Percentiles rank a stretch among this genome's conserved stretches.
Evolutionary conservation across 805 yeast genomes (phyloP).

Genomic region (Lipomyces orientalis): DNA sequence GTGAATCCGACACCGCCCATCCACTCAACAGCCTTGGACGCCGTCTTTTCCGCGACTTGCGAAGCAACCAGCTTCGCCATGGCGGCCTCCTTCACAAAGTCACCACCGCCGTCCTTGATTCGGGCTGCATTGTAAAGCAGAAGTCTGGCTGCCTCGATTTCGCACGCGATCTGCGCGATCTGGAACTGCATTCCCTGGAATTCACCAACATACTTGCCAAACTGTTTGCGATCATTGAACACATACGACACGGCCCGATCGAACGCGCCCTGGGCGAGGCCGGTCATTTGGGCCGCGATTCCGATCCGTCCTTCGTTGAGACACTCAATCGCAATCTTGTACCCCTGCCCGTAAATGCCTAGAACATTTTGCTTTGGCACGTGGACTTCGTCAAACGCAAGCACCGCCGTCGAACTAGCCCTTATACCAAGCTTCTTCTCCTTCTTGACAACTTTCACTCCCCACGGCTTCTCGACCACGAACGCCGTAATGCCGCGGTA

Average conservation of each 20-base stretch:
- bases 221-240: slow-evolving; percentile 51
- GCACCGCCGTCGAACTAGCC: slow-evolving; percentile 52
- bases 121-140: slow-evolving; percentile 54
- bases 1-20: slow-evolving; percentile 57
- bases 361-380: slow-evolving; percentile 51
- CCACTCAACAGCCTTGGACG: slow-evolving; percentile 53
- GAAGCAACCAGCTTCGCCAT: slow-evolving; percentile 53
- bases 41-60: slow-evolving; percentile 49
- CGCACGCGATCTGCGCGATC: slow-evolving; percentile 52
- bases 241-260: slow-evolving; percentile 49
- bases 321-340: slow-evolving; percentile 53
- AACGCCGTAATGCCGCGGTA: slow-evolving; percentile 54
- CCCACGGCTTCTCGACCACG: slow-evolving; percentile 51
- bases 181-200: slow-evolving; percentile 57
- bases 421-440: slow-evolving; percentile 53
- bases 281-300: slow-evolving; percentile 54
- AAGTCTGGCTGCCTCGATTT: slow-evolving; percentile 52
- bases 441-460: slow-evolving; percentile 52
- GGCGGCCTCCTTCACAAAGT: slow-evolving; percentile 52
- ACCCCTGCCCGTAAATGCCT: slow-evolving; percentile 53
- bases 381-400: slow-evolving; percentile 50
- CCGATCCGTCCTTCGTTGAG: slow-evolving; percentile 55
- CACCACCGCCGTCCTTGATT: slow-evolving; percentile 51
- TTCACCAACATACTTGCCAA: slow-evolving; percentile 51
- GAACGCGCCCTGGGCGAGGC: slow-evolving; percentile 54